phyloP scores from a whole-genome alignment of 495 filamentous ascomycete genomes.

The Daldinia caldariorum region DNA sequence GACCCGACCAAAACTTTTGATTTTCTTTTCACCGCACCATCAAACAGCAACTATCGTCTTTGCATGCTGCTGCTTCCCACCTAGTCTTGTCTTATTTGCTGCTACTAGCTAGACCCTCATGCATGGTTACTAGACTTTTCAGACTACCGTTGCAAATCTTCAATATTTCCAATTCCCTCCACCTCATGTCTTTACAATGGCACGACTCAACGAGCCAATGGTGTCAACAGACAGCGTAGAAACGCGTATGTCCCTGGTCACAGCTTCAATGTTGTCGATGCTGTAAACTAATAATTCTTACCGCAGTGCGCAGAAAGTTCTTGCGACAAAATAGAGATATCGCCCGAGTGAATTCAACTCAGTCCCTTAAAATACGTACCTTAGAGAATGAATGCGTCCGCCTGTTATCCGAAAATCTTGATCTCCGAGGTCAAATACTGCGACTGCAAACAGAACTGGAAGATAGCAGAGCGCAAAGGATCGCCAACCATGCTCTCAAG shows the following conservation, averaged over 20 bases:
- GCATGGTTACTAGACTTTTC: constrained; percentile 22
- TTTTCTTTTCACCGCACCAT: constrained; percentile 36
- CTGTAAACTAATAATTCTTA: constrained; percentile 26
- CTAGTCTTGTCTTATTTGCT: constrained; percentile 25
- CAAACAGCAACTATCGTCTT: constrained; percentile 30
- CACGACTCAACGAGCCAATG: constrained; percentile 86
- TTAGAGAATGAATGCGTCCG: constrained; percentile 87
- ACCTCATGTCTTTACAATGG: constrained; percentile 68
- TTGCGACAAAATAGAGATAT: constrained; percentile 95
- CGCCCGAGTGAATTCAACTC: constrained; percentile 87
- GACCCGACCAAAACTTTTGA: constrained; percentile 39
- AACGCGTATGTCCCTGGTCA: constrained; percentile 68
- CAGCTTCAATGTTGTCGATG: neutral
- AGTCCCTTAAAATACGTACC: constrained; percentile 86
- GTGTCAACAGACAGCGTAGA: constrained; percentile 79
- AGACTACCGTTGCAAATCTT: constrained; percentile 33
- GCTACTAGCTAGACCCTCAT: constrained; percentile 19
- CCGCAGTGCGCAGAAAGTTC: constrained; percentile 82
- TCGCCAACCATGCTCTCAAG: constrained; percentile 70
- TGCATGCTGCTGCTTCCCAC: constrained; percentile 11
- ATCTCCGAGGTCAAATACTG: constrained; percentile 80
- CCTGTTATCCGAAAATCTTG: constrained; percentile 86
- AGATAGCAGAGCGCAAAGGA: constrained; percentile 55
- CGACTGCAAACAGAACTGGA: constrained; percentile 74
- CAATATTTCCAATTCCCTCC: constrained; percentile 28